These are phyloP conservation scores for Senna tora DNA, from an alignment of 306 rosid genomes.

Conservation along the genomic window DNA sequence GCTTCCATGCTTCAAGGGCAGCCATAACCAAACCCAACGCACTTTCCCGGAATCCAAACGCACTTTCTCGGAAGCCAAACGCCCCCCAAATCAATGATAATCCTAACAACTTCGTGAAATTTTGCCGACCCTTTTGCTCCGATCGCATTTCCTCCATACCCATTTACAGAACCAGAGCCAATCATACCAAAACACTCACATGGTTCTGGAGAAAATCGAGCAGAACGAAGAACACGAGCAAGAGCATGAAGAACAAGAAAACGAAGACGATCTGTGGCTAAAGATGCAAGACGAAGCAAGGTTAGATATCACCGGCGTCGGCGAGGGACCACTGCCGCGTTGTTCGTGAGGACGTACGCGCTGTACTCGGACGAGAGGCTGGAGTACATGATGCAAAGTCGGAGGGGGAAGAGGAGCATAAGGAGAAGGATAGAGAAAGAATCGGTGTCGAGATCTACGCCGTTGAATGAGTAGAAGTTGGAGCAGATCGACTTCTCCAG, in stretches of 20 bases:
- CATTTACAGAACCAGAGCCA: conserved; percentile 39
- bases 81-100: conserved; percentile 31
- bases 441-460: too few species aligned
- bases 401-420: too few species aligned
- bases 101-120: conserved; percentile 22
- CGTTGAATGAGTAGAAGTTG: too few species aligned
- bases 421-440: too few species aligned
- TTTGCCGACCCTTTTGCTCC: conserved; percentile 44
- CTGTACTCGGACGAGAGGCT: too few species aligned
- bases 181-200: conserved; percentile 33
- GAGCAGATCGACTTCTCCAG: too few species aligned
- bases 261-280: conserved; percentile 56
- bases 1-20: conserved; percentile 35
- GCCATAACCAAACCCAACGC: conserved; percentile 19
- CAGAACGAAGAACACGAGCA: not conserved
- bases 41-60: too few species aligned
- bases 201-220: conserved; percentile 36
- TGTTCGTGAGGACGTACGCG: too few species aligned
- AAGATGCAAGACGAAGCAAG: conserved; percentile 69
- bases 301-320: conserved; percentile 51
- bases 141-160: conserved; percentile 40
- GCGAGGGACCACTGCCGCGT: too few species aligned
- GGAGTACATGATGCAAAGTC: too few species aligned
- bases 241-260: not conserved
- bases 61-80: conserved; percentile 43